A percentile compares a stretch with the other conserved stretches of the same genome.
Evolutionary conservation across 345 rosid species (phyloP).

Genomic region (Syzygium grande): DNA sequence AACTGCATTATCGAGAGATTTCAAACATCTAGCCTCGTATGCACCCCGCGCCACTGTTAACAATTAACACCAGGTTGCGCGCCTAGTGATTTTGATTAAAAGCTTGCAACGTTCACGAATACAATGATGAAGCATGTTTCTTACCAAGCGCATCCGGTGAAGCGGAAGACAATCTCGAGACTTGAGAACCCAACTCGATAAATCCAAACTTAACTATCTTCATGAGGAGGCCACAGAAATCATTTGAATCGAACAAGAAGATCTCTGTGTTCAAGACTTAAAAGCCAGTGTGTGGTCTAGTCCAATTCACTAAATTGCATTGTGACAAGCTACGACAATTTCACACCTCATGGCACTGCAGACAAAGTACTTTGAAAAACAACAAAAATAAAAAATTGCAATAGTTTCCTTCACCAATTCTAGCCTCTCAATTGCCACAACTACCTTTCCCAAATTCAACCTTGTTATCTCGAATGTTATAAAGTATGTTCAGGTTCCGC

Average conservation of each 20-base stretch:
- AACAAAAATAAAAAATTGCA: not conserved
- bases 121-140: not conserved
- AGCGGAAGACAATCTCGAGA: not conserved
- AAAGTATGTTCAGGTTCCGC: slow-evolving; percentile 2
- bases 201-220: not conserved
- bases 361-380: too few species aligned
- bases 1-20: not conserved
- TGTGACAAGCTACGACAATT: not conserved
- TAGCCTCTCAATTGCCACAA: slow-evolving; percentile 2
- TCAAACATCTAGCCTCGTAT: too few species aligned
- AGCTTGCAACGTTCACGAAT: not conserved
- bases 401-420: too few species aligned
- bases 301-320: not conserved
- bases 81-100: not conserved
- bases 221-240: not conserved
- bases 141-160: not conserved
- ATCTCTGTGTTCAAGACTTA: not conserved
- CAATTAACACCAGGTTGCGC: not conserved
- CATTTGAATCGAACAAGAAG: not conserved
- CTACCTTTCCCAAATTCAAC: slow-evolving; percentile 10
- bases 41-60: not conserved
- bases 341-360: not conserved
- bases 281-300: not conserved
- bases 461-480: not conserved
- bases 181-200: not conserved